Evolutionary conservation across 495 filamentous ascomycete genomes (phyloP).

Genomic region (Penicillium canariense): DNA sequence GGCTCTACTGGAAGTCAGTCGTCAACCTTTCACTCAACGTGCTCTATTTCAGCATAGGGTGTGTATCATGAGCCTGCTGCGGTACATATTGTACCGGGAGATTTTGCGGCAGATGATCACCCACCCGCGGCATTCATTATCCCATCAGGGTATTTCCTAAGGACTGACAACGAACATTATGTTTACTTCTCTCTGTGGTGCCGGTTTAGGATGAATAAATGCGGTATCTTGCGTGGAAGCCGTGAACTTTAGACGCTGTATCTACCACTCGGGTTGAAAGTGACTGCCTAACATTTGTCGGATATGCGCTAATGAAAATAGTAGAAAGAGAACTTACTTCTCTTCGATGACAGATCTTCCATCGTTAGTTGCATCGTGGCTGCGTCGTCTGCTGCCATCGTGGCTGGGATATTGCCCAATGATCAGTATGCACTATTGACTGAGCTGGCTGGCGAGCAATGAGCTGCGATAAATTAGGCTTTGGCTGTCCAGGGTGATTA

Average conservation of each 20-base stretch:
- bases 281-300: neutral
- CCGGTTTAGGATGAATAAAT: conserved; percentile 48
- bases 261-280: conserved; percentile 57
- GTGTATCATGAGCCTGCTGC: conserved; percentile 44
- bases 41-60: conserved; percentile 42
- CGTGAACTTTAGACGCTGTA: conserved; percentile 60
- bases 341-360: conserved; percentile 59
- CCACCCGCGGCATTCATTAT: conserved; percentile 59
- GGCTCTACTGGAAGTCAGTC: conserved; percentile 54
- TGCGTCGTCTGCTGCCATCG: conserved; percentile 53
- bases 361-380: conserved; percentile 60
- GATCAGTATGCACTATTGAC: conserved; percentile 55
- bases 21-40: conserved; percentile 56
- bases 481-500: conserved; percentile 52
- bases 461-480: conserved; percentile 60
- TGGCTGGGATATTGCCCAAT: conserved; percentile 52
- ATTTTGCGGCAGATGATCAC: conserved; percentile 56
- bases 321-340: conserved; percentile 29
- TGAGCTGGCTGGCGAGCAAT: conserved; percentile 48
- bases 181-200: conserved; percentile 53
- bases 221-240: conserved; percentile 43
- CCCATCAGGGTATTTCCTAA: conserved; percentile 61
- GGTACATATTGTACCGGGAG: conserved; percentile 57
- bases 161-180: conserved; percentile 62
- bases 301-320: conserved; percentile 2